Evolutionary conservation across 2,329 filamentous ascomycete species (phyloP), one percentile per base, ranked within the genome.

Genomic region (Pyricularia sp.): DNA sequence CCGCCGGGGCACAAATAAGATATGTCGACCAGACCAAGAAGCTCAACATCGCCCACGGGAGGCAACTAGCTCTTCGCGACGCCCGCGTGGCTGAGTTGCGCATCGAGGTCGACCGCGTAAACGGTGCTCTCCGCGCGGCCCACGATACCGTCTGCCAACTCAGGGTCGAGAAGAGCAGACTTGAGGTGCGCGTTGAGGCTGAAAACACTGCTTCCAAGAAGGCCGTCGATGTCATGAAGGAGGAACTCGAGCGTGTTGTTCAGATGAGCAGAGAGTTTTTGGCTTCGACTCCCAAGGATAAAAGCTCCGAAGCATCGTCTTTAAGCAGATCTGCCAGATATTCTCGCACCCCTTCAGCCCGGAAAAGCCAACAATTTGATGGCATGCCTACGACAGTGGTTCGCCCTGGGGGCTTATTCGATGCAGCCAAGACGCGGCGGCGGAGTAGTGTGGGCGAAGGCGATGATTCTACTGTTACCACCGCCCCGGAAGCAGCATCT

Each of bases 61-160:
- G 77, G 0, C 81, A 80, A 0, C 80, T 88, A 0, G 84, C 84
- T 3, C 75, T 83, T 5, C 79, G 84, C 0, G 86, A 88, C 69
- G 81, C 83, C 0, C 76, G 82, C 1, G 81, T 87, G 0, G 68
- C 74, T 1, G 84, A 86, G 74, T 76, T 88, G 23, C 75, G 82
- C 4, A 74, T 71, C 0, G 84, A 88, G 72, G 75, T 88, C 2
- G 82, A 84, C 50, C 76, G 79, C 2, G 76, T 85, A 4, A 83
- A 82, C 69, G 76, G 73, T 4, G 76, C 80, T 2, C 75, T 89
- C 64, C 78, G 81, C 2, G 74, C 74, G 0, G 85, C 86, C 1
- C 81, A 86, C 69, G 79, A 81, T 30, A 79, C 79, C 0, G 81
- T 86, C 20, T 75, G 78, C 61, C 73, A 73, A 50, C 74, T 88